Evolutionary conservation across 768 basidiomycete genomes (phyloP).

Genomic region (Cyathus striatus): DNA sequence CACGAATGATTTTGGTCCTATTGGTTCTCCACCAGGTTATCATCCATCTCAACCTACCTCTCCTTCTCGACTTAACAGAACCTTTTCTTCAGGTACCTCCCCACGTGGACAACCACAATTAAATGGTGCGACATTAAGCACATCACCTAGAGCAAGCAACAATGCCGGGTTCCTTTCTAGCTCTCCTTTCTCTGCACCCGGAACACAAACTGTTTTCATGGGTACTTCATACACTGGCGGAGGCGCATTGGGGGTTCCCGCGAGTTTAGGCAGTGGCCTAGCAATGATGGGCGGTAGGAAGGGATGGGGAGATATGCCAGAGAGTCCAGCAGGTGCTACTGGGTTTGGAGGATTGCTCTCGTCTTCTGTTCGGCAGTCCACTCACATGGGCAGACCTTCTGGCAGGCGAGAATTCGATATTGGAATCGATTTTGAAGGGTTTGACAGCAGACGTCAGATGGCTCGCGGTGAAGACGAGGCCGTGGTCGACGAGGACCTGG

Average conservation of each 20-base stretch:
- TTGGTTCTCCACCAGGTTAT: constrained; percentile 70
- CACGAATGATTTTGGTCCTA: constrained; percentile 68
- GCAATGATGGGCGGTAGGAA: constrained; percentile 42
- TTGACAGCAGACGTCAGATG: constrained; percentile 9
- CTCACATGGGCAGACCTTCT: constrained; percentile 8
- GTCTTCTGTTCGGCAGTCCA: constrained; percentile 15
- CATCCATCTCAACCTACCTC: constrained; percentile 20
- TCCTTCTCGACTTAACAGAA: constrained; percentile 28
- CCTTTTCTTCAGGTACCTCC: constrained; percentile 56
- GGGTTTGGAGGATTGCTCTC: constrained; percentile 15
- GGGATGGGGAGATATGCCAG: constrained; percentile 26
- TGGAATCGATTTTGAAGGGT: constrained; percentile 31
- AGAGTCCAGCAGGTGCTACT: constrained; percentile 9
- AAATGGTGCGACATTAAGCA: constrained; percentile 26
- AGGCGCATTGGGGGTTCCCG: constrained; percentile 39
- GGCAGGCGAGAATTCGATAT: constrained; percentile 24
- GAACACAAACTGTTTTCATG: constrained; percentile 52
- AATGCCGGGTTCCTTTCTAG: constrained; percentile 38
- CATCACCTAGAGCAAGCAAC: constrained; percentile 19
- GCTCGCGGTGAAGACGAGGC: constrained; percentile 32
- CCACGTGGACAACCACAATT: constrained; percentile 32
- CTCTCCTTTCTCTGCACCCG: constrained; percentile 78
- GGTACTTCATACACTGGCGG: constrained; percentile 27
- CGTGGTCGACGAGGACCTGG: constrained; percentile 72
- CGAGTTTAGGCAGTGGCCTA: constrained; percentile 54